phyloP scores from a whole-genome alignment of 257 asterid genomes.

The Solanum sitiens region DNA sequence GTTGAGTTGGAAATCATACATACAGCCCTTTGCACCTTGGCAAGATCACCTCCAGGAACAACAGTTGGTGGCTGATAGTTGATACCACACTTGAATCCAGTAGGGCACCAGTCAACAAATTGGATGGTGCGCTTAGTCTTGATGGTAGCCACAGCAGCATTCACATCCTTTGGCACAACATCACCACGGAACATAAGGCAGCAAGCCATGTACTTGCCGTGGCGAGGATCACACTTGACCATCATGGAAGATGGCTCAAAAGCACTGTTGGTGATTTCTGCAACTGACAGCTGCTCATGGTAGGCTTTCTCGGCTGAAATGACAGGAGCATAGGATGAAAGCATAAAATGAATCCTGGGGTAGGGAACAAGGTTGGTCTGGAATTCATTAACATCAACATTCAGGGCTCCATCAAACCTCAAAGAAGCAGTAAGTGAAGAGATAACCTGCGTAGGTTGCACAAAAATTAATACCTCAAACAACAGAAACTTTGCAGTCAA shows the following conservation, averaged over 20 bases:
- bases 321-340: conserved; percentile 14
- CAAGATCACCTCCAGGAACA: conserved; percentile 17
- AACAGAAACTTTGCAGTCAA: not conserved
- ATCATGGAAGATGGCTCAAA: conserved; percentile 21
- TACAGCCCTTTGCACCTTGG: conserved; percentile 17
- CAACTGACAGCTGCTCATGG: conserved; percentile 15
- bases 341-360: conserved; percentile 13
- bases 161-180: conserved; percentile 16
- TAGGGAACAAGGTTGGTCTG: conserved; percentile 21
- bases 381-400: conserved; percentile 17
- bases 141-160: conserved; percentile 18
- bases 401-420: conserved; percentile 21
- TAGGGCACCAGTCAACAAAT: conserved; percentile 19
- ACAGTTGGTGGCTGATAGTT: conserved; percentile 17
- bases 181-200: conserved; percentile 21
- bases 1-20: conserved; percentile 19
- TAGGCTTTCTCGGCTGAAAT: conserved; percentile 13
- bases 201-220: conserved; percentile 20
- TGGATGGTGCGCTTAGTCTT: conserved; percentile 19
- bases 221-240: conserved; percentile 19
- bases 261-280: conserved; percentile 17
- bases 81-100: conserved; percentile 19
- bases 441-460: conserved; percentile 6
- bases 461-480: not conserved
- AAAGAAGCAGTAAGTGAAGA: conserved; percentile 18